Conservation (phyloP, 495 filamentous ascomycete species). For the Aspergillus mulundensis region DNA sequence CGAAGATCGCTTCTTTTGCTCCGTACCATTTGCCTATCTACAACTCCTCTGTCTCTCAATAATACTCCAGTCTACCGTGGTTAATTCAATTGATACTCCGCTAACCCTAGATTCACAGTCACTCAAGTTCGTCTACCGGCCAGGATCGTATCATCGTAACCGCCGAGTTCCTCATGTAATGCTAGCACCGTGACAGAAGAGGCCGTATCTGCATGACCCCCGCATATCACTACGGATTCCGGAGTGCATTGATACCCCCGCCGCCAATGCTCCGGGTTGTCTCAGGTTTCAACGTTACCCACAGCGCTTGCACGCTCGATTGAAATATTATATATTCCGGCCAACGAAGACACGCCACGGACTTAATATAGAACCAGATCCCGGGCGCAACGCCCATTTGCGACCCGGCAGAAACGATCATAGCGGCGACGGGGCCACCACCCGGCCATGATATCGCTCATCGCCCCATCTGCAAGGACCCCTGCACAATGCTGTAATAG, state of each 20-base stretch:
- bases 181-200: not conserved
- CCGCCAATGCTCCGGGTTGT: not conserved
- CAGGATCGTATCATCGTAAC: too few species aligned
- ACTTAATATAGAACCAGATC: not conserved
- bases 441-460: not conserved
- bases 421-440: too few species aligned
- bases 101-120: too few species aligned
- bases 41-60: too few species aligned
- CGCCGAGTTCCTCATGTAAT: too few species aligned
- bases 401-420: constrained; percentile 1
- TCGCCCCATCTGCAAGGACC: not conserved
- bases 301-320: too few species aligned
- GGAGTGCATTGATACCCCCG: not conserved
- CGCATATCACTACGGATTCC: not conserved
- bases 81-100: too few species aligned
- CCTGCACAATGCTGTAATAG: constrained; percentile 23
- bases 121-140: too few species aligned
- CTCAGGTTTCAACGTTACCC: not conserved
- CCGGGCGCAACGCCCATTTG: not conserved
- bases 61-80: too few species aligned
- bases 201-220: constrained; percentile 2
- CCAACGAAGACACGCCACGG: not conserved
- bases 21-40: too few species aligned
- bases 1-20: not conserved
- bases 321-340: not conserved